phyloP scores from a whole-genome alignment of 345 rosid genomes.

The Citrus reticulata region DNA sequence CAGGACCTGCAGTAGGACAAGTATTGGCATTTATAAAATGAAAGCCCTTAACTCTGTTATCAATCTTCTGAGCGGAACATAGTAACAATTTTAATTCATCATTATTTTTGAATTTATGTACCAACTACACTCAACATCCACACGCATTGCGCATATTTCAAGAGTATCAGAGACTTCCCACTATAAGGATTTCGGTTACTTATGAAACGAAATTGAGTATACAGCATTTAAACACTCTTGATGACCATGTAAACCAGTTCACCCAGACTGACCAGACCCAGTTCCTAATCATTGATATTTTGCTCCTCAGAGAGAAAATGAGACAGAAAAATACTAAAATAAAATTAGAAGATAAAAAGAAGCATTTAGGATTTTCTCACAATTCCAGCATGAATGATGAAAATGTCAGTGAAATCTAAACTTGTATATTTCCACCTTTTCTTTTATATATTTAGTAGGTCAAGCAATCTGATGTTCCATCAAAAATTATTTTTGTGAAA shows the following conservation, averaged over 20 bases:
- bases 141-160: not conserved
- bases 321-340: not conserved
- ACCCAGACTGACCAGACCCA: not conserved
- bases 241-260: not conserved
- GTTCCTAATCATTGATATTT: not conserved
- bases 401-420: not conserved
- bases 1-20: constrained; percentile 54
- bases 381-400: not conserved
- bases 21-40: not conserved
- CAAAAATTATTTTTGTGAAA: not conserved
- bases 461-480: not conserved
- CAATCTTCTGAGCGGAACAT: not conserved
- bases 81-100: not conserved
- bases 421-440: not conserved
- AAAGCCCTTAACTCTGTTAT: not conserved
- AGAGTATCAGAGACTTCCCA: not conserved
- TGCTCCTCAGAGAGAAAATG: not conserved
- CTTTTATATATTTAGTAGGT: not conserved
- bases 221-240: not conserved
- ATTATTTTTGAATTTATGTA: not conserved
- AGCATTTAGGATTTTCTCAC: not conserved
- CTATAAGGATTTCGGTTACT: not conserved
- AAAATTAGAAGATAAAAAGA: not conserved
- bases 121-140: not conserved
- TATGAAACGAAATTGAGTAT: not conserved